A percentile compares a stretch with the other conserved stretches of the same genome.
phyloP scores from a whole-genome alignment of 257 asterid genomes.

The Eustoma russellianum region DNA sequence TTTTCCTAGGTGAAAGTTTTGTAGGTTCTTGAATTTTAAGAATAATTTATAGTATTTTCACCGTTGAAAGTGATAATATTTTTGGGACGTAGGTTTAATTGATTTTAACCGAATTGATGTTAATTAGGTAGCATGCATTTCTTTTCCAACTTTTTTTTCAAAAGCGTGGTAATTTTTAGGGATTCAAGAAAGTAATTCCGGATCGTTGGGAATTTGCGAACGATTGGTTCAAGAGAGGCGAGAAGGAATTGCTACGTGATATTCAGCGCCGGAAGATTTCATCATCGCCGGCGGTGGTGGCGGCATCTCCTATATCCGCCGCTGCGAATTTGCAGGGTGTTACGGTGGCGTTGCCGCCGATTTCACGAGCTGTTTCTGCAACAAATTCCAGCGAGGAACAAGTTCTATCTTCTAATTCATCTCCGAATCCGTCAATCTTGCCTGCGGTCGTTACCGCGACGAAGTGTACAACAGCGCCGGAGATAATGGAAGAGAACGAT shows the following conservation, averaged over 20 bases:
- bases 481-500: constrained; percentile 58
- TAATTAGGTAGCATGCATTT: too few relatives aligned
- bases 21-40: too few relatives aligned
- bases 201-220: constrained; percentile 90
- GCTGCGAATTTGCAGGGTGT: constrained; percentile 10
- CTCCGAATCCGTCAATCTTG: constrained; percentile 31
- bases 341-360: constrained; percentile 20
- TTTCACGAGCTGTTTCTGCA: constrained; percentile 36
- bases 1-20: too few relatives aligned
- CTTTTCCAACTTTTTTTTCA: too few relatives aligned
- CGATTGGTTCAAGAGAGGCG: constrained; percentile 58
- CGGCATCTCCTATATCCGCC: constrained; percentile 3
- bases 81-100: too few relatives aligned
- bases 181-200: constrained; percentile 78
- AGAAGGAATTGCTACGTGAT: constrained; percentile 46
- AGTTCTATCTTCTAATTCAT: constrained; percentile 66
- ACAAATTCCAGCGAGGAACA: constrained; percentile 71
- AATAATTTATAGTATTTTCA: too few relatives aligned
- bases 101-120: too few relatives aligned
- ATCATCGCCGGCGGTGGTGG: constrained; percentile 15
- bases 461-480: constrained; percentile 29
- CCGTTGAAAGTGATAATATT: too few relatives aligned
- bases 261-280: constrained; percentile 75
- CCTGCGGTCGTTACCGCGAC: constrained; percentile 20
- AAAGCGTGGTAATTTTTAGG: constrained; percentile 27